A percentile compares a stretch with the other conserved stretches of the same genome.
These are phyloP conservation scores for Botryotinia calthae DNA, from an alignment of 2,329 filamentous ascomycete species.

Conservation along the genomic window DNA sequence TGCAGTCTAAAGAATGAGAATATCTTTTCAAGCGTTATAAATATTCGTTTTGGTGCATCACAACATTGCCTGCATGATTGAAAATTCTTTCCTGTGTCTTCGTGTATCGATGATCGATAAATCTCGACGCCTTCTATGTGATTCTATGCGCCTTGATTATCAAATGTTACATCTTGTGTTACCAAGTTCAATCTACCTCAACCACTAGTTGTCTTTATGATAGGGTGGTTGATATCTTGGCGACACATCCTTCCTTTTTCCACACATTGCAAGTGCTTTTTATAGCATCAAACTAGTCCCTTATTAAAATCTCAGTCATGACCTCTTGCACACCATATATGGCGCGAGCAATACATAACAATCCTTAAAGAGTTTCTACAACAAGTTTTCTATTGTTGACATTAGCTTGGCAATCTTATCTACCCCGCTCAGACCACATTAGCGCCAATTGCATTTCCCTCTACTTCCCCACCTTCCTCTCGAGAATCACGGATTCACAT, in stretches of 20 bases:
- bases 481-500: background rate
- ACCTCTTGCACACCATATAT: background rate
- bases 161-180: no score
- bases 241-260: background rate
- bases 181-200: background rate
- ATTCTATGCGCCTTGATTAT: background rate
- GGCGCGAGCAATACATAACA: background rate
- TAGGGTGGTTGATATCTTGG: background rate
- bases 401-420: background rate
- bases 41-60: background rate
- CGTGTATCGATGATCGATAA: background rate
- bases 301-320: background rate
- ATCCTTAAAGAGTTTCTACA: background rate
- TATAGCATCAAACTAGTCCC: background rate
- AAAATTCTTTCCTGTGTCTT: background rate
- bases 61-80: background rate
- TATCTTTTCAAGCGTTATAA: conserved; percentile 8
- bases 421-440: background rate
- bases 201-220: no score
- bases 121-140: background rate
- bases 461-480: background rate
- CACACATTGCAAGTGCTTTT: background rate
- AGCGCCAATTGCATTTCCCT: background rate
- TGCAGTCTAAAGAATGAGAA: conserved; percentile 17
- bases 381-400: background rate